Conservation (phyloP, 768 basidiomycete species). For the Lyophyllum shimeji region DNA sequence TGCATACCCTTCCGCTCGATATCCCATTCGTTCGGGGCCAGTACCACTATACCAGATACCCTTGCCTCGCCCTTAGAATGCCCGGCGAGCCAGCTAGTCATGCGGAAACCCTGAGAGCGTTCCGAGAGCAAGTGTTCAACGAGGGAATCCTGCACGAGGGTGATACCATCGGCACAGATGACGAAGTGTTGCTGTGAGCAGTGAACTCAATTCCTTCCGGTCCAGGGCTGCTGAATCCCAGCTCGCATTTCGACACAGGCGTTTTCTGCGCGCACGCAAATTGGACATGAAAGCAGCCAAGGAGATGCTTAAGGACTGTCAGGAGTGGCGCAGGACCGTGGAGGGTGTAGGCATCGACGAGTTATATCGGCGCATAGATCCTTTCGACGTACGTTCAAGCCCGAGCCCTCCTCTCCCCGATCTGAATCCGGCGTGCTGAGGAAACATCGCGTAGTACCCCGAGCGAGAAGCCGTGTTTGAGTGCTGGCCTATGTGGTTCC, state of each 20-base stretch:
- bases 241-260: conserved; percentile 36
- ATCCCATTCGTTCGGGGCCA: neutral
- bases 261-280: conserved; percentile 75
- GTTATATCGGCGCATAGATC: conserved; percentile 60
- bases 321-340: conserved; percentile 66
- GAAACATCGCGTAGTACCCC: conserved; percentile 49
- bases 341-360: conserved; percentile 67
- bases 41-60: neutral
- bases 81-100: conserved; percentile 14
- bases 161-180: conserved; percentile 60
- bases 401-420: conserved; percentile 22
- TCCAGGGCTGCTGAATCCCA: neutral
- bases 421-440: neutral
- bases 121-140: conserved; percentile 50
- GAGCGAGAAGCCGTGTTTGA: conserved; percentile 69
- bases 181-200: conserved; percentile 57
- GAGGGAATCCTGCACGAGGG: conserved; percentile 60
- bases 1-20: neutral
- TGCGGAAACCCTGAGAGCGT: conserved; percentile 41
- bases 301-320: conserved; percentile 65
- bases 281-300: conserved; percentile 59
- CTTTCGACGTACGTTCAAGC: conserved; percentile 62
- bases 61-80: conserved; percentile 1
- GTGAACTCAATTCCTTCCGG: neutral
- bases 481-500: conserved; percentile 79